Conservation (phyloP, 129 eudicot species). For the Ambrosia artemisiifolia region DNA sequence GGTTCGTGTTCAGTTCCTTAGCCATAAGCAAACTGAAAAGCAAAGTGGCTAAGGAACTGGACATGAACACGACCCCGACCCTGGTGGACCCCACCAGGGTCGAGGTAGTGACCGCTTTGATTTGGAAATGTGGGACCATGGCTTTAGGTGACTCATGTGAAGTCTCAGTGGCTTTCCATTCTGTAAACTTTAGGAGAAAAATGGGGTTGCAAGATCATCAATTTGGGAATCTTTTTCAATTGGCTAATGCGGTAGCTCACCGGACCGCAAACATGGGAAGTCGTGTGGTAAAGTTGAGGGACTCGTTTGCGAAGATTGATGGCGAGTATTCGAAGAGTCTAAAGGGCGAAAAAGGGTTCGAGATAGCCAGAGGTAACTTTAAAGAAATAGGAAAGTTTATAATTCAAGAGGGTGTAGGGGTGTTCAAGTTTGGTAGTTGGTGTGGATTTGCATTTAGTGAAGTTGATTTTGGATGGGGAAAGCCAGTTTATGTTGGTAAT, state of each 20-base stretch:
- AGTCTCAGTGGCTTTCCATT: conserved; percentile 37
- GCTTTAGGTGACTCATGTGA: conserved; percentile 8
- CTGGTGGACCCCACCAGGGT: conserved; percentile 36
- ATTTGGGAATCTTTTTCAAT: conserved; percentile 53
- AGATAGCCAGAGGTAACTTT: conserved; percentile 39
- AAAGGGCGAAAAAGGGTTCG: conserved; percentile 41
- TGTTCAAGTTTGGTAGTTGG: conserved; percentile 47
- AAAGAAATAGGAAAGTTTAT: conserved; percentile 27
- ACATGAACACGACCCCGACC: background rate
- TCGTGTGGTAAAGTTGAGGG: conserved; percentile 39
- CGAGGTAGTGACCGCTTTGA: conserved; percentile 42
- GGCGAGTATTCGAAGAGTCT: conserved; percentile 20
- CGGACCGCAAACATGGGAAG: conserved; percentile 12
- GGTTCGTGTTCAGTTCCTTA: conserved; percentile 37
- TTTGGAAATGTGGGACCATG: conserved; percentile 38
- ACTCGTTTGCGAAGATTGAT: conserved; percentile 36
- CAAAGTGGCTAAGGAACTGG: background rate
- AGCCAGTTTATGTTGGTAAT: conserved; percentile 39
- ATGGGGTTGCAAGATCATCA: conserved; percentile 35
- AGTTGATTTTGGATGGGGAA: conserved; percentile 56
- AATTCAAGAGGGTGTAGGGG: conserved; percentile 25
- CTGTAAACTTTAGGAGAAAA: conserved; percentile 47
- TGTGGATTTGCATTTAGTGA: conserved; percentile 41
- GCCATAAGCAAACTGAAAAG: conserved; percentile 27
- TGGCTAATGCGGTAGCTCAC: conserved; percentile 34